Evolutionary conservation across 805 yeast species (phyloP).

Genomic region (Allodekkera sacchari): DNA sequence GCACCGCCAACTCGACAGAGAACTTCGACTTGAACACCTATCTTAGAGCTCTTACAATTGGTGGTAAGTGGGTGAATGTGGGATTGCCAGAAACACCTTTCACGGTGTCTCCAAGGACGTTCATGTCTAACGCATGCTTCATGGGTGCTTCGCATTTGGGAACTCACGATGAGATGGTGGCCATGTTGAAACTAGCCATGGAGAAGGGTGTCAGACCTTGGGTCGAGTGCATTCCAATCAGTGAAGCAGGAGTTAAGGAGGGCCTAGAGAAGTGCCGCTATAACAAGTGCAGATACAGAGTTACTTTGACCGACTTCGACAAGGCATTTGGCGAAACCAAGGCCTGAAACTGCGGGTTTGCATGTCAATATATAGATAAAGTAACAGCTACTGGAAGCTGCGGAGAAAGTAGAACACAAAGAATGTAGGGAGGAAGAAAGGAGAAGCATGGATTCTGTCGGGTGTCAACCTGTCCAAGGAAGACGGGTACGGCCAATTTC

Average conservation of each 20-base stretch:
- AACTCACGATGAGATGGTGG: constrained; percentile 54
- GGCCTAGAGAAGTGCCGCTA: constrained; percentile 46
- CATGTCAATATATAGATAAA: too few relatives aligned
- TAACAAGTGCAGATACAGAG: constrained; percentile 58
- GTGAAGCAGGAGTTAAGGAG: constrained; percentile 41
- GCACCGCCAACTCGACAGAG: constrained; percentile 43
- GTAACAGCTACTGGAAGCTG: too few relatives aligned
- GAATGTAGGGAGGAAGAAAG: too few relatives aligned
- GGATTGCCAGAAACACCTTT: constrained; percentile 54
- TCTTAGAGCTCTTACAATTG: constrained; percentile 44
- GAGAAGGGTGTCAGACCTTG: constrained; percentile 51
- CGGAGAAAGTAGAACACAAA: too few relatives aligned
- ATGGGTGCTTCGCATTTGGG: constrained; percentile 56
- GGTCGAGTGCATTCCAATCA: constrained; percentile 51
- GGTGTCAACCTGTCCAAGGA: too few relatives aligned
- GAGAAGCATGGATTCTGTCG: too few relatives aligned
- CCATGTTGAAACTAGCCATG: constrained; percentile 58
- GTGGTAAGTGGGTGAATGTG: constrained; percentile 52
- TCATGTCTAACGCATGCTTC: constrained; percentile 36
- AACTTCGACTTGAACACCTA: constrained; percentile 42
- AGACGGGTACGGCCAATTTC: too few relatives aligned
- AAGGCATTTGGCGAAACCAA: constrained; percentile 29
- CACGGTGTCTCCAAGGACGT: constrained; percentile 32
- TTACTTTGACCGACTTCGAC: constrained; percentile 50
- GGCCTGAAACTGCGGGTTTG: too few relatives aligned